Conservation (phyloP, 371 early-diverging fungal genomes). For the Circinella minor region DNA sequence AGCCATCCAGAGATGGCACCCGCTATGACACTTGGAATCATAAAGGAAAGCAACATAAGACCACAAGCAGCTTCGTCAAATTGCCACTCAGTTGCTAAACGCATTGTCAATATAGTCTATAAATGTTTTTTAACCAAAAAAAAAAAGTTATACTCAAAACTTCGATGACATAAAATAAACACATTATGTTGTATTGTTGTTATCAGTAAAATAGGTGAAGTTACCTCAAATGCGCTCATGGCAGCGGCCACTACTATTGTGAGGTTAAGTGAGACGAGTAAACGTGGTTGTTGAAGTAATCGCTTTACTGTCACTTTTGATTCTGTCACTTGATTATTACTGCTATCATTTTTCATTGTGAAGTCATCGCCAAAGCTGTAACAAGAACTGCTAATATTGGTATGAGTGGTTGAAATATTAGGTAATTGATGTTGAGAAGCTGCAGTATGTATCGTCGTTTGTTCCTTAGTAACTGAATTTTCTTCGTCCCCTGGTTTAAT, state of each 20-base stretch:
- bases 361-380: slow-evolving; percentile 4
- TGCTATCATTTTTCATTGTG: neutral
- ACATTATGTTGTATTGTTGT: too few relatives aligned
- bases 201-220: too few relatives aligned
- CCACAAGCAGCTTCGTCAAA: slow-evolving; percentile 61
- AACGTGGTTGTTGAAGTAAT: slow-evolving; percentile 32
- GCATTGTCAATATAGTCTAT: slow-evolving; percentile 63
- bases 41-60: slow-evolving; percentile 61
- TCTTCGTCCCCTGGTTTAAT: slow-evolving; percentile 10
- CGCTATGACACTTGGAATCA: slow-evolving; percentile 49
- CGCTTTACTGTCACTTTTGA: slow-evolving; percentile 24
- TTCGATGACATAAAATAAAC: too few relatives aligned
- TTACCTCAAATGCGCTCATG: slow-evolving; percentile 53
- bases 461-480: neutral
- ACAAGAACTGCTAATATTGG: slow-evolving; percentile 13
- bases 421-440: slow-evolving; percentile 10
- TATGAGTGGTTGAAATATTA: slow-evolving; percentile 12
- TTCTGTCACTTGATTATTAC: neutral
- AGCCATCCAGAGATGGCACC: slow-evolving; percentile 50
- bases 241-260: slow-evolving; percentile 39
- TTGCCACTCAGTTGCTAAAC: slow-evolving; percentile 55
- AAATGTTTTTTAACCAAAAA: too few relatives aligned
- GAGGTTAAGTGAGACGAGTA: slow-evolving; percentile 36
- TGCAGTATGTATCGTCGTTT: slow-evolving; percentile 1
- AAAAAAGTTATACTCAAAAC: too few relatives aligned